phyloP scores from a whole-genome alignment of 805 yeast genomes.

The Ogataea sp. region DNA sequence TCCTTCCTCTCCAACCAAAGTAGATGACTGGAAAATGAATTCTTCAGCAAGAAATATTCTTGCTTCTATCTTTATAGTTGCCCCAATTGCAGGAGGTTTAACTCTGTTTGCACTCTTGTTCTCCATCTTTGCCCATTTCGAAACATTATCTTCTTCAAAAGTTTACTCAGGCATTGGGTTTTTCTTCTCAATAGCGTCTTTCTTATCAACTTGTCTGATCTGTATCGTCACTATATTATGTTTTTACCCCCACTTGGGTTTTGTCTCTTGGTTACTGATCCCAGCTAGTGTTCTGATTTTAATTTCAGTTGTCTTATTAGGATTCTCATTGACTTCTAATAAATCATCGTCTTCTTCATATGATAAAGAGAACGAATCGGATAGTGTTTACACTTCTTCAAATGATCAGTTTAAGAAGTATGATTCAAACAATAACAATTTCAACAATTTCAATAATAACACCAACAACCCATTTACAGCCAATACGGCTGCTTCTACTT shows the following conservation, averaged over 20 bases:
- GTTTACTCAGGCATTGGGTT: conserved; percentile 35
- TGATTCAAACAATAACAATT: neutral
- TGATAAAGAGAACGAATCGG: neutral
- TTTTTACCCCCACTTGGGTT: conserved; percentile 56
- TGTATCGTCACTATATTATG: conserved; percentile 48
- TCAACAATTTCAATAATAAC: neutral
- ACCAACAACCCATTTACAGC: too few relatives aligned
- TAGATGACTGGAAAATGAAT: conserved; percentile 42
- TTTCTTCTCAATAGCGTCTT: conserved; percentile 38
- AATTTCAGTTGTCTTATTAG: conserved; percentile 40
- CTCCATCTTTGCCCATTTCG: conserved; percentile 25
- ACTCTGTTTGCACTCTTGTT: conserved; percentile 38
- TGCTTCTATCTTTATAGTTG: conserved; percentile 46
- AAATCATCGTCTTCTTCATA: neutral
- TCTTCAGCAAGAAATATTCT: conserved; percentile 39
- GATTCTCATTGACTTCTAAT: conserved; percentile 26
- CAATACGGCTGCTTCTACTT: too few relatives aligned
- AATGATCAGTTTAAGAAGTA: too few relatives aligned
- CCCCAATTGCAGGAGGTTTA: conserved; percentile 63
- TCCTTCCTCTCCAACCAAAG: conserved; percentile 23
- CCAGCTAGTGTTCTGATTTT: conserved; percentile 57
- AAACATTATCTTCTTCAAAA: conserved; percentile 8
- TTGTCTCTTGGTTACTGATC: conserved; percentile 69
- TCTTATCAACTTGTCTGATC: conserved; percentile 44
- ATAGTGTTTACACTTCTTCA: too few relatives aligned